Evolutionary conservation across 2,329 filamentous ascomycete genomes (phyloP).

Genomic region (Albifimbria verrucaria): DNA sequence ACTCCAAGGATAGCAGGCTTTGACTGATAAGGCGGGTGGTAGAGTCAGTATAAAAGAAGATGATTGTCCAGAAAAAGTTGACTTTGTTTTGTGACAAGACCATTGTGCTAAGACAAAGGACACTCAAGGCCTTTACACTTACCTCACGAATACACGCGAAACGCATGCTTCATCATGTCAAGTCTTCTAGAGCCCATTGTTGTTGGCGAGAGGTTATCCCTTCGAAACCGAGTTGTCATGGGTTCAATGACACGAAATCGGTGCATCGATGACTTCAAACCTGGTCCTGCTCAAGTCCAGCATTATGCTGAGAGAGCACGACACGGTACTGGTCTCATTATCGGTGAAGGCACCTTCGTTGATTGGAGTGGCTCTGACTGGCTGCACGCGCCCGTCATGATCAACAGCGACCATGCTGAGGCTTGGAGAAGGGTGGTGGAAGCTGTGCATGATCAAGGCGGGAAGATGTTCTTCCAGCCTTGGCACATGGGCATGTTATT

Average conservation of each 20-base stretch:
- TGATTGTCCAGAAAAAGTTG: too few relatives aligned
- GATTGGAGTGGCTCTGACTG: background rate
- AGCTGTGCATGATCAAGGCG: background rate
- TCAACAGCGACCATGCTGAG: background rate
- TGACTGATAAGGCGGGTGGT: too few relatives aligned
- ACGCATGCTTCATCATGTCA: background rate
- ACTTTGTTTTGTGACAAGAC: too few relatives aligned
- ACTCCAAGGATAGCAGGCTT: too few relatives aligned
- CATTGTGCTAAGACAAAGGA: too few relatives aligned
- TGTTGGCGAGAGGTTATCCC: background rate
- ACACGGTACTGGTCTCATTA: background rate
- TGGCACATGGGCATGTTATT: background rate
- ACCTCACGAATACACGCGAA: too few relatives aligned
- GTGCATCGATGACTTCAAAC: conserved; percentile 6
- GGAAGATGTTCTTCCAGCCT: background rate
- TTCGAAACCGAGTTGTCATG: conserved; percentile 9
- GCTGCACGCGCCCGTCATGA: background rate
- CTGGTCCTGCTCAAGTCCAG: background rate
- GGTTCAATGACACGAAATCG: conserved; percentile 12
- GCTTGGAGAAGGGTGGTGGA: background rate
- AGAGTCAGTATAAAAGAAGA: too few relatives aligned
- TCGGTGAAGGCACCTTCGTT: background rate
- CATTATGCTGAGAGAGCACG: background rate
- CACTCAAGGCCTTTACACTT: too few relatives aligned
- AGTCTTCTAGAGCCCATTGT: background rate